Conservation (phyloP, 2,329 filamentous ascomycete species). For the Xylariaceae sp. region DNA sequence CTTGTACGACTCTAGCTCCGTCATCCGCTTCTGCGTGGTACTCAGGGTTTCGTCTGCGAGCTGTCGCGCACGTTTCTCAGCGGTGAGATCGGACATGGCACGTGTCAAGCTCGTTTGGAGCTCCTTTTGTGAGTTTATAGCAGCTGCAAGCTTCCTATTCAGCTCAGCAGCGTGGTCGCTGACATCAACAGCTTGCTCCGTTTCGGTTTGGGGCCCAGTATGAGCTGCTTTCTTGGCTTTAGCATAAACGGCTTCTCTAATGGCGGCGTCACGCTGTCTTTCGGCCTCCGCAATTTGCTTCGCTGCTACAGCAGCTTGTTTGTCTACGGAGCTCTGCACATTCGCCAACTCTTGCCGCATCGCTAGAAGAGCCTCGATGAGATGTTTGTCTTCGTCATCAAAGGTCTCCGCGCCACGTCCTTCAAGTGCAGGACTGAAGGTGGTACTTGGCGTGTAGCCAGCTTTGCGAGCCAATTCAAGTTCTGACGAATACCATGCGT, state of each 20-base stretch:
- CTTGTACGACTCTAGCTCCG: conserved; percentile 76
- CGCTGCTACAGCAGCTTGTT: conserved; percentile 78
- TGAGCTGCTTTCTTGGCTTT: conserved; percentile 88
- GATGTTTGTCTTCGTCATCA: conserved; percentile 82
- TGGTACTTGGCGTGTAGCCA: conserved; percentile 71
- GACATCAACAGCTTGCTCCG: conserved; percentile 51
- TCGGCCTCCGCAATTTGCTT: conserved; percentile 91
- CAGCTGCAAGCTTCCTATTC: conserved; percentile 73
- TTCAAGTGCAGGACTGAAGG: conserved; percentile 68
- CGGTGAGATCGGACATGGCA: conserved; percentile 64
- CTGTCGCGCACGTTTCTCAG: conserved; percentile 74
- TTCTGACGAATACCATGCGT: conserved; percentile 96
- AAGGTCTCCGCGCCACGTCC: conserved; percentile 72
- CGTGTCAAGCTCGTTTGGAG: conserved; percentile 72
- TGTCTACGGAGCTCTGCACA: conserved; percentile 83
- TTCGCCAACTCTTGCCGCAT: conserved; percentile 88
- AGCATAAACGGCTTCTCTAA: conserved; percentile 90
- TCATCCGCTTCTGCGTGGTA: conserved; percentile 75
- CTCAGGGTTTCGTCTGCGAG: conserved; percentile 83
- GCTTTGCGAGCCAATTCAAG: conserved; percentile 85
- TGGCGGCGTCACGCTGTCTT: conserved; percentile 88
- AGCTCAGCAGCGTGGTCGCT: conserved; percentile 66
- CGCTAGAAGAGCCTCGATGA: conserved; percentile 85
- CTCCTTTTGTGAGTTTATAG: conserved; percentile 72
- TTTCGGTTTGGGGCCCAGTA: conserved; percentile 53